Percentiles rank a stretch among this genome's conserved stretches.
Evolutionary conservation across 805 yeast species (phyloP).

Genomic region (Yarrowia alimentaria): DNA sequence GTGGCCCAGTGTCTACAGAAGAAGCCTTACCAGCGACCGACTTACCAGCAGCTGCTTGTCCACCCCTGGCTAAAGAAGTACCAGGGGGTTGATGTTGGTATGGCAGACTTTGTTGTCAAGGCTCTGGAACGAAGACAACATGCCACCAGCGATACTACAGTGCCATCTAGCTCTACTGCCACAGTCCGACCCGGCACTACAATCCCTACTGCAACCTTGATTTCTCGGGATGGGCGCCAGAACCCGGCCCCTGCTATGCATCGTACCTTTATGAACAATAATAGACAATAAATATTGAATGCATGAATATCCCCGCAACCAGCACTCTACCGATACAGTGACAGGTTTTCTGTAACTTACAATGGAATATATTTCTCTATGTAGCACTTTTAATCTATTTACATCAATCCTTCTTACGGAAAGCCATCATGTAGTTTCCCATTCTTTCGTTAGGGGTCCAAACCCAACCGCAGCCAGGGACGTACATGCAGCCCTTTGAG

Average conservation of each 20-base stretch:
- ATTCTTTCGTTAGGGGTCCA: slow-evolving; percentile 50
- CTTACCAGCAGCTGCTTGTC: slow-evolving; percentile 66
- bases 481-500: slow-evolving; percentile 74
- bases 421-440: slow-evolving; percentile 90
- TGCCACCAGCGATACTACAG: background rate
- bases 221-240: slow-evolving; percentile 11
- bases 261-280: slow-evolving; percentile 12
- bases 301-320: too few relatives aligned
- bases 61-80: slow-evolving; percentile 80
- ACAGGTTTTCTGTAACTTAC: too few relatives aligned
- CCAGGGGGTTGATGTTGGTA: slow-evolving; percentile 45
- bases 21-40: slow-evolving; percentile 76
- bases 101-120: slow-evolving; percentile 42
- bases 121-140: slow-evolving; percentile 21
- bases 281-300: slow-evolving; percentile 25
- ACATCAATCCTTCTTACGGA: slow-evolving; percentile 46
- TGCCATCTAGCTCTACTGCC: background rate
- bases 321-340: too few relatives aligned
- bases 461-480: slow-evolving; percentile 85
- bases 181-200: background rate
- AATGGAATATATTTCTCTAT: too few relatives aligned
- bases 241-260: slow-evolving; percentile 21
- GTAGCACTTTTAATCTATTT: too few relatives aligned
- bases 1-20: slow-evolving; percentile 70
- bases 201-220: too few relatives aligned